Evolutionary conservation across 768 basidiomycete species (phyloP), one percentile per base, ranked within the genome.

Genomic region (Mycena indigotica): DNA sequence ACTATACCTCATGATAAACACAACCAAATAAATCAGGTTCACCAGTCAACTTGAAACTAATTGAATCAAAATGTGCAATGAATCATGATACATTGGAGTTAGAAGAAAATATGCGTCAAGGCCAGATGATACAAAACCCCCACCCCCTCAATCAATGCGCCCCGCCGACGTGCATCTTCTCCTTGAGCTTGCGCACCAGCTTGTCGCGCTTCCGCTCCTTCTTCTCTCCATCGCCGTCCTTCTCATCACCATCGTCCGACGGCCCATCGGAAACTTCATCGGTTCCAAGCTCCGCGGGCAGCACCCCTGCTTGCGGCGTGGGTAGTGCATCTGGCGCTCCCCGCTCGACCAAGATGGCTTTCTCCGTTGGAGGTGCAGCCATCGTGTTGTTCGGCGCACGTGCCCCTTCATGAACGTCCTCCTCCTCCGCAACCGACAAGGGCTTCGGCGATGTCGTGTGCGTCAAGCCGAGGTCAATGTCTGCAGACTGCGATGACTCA

Each of bases 91-190:
- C n/a, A n/a, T n/a, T n/a, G n/a, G n/a, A n/a, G n/a, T n/a, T n/a
- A n/a, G n/a, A n/a, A n/a, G n/a, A n/a, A n/a, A n/a, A n/a, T n/a
- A n/a, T n/a, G n/a, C n/a, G n/a, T n/a, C n/a, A n/a, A n/a, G n/a
- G n/a, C n/a, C n/a, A n/a, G n/a, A n/a, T n/a, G n/a, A n/a, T n/a
- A n/a, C n/a, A n/a, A n/a, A n/a, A n/a, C n/a, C n/a, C n/a, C n/a
- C n/a, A n/a, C n/a, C n/a, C n/a, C n/a, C n/a, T n/a, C n/a, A n/a
- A n/a, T 38, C 35, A 38, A n/a, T 44, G n/a, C 25, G 12, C 46
- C 5, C 46, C 46, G 5, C 46, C 46, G n/a, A 48, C 46, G 28
- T 48, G 46, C 46, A 48, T 48, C 46, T 24, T 48, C 46, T 48
- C 25, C 46, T 48, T 48, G 6, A 48, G 28, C 46, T 48, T 48